These are phyloP conservation scores for Lablab purpureus DNA, from an alignment of 306 rosid species.

Conservation along the genomic window DNA sequence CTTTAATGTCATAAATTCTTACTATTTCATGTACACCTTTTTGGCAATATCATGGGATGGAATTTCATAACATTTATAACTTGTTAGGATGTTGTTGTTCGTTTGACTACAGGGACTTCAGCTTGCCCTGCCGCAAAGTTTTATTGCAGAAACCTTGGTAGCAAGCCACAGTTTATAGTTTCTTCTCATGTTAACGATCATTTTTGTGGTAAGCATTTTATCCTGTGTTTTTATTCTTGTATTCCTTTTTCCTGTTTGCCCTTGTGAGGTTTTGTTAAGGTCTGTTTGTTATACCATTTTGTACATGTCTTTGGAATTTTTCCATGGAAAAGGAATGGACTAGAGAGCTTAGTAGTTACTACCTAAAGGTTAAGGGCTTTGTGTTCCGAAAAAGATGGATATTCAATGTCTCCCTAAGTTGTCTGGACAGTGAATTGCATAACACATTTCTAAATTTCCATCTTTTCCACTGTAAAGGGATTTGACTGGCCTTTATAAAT, in stretches of 20 bases:
- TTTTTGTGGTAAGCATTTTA: slow-evolving; percentile 73
- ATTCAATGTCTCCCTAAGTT: not conserved
- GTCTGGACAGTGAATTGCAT: slow-evolving; percentile 11
- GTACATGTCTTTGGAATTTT: slow-evolving; percentile 18
- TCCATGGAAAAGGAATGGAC: slow-evolving; percentile 26
- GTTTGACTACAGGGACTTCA: slow-evolving; percentile 78
- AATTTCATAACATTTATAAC: slow-evolving; percentile 25
- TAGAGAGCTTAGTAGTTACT: slow-evolving; percentile 15
- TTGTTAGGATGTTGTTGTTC: slow-evolving; percentile 37
- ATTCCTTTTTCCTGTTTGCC: slow-evolving; percentile 1
- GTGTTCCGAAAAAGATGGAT: slow-evolving; percentile 14
- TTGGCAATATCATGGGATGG: not conserved
- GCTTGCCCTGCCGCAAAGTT: slow-evolving; percentile 83
- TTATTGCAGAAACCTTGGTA: slow-evolving; percentile 83
- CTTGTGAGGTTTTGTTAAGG: slow-evolving; percentile 9
- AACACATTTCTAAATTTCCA: slow-evolving; percentile 3
- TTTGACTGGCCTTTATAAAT: slow-evolving; percentile 7
- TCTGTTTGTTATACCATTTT: slow-evolving; percentile 4
- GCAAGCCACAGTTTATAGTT: slow-evolving; percentile 79
- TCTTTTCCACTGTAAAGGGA: not conserved
- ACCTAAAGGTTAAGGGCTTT: slow-evolving; percentile 2
- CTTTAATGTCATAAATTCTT: slow-evolving; percentile 9
- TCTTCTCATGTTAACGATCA: slow-evolving; percentile 84
- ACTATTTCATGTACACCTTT: slow-evolving; percentile 16
- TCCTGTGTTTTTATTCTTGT: not conserved